Percentiles rank a stretch among this genome's conserved stretches.
Evolutionary conservation across 2,329 filamentous ascomycete genomes (phyloP).

Genomic region (Juglanconis juglandina): DNA sequence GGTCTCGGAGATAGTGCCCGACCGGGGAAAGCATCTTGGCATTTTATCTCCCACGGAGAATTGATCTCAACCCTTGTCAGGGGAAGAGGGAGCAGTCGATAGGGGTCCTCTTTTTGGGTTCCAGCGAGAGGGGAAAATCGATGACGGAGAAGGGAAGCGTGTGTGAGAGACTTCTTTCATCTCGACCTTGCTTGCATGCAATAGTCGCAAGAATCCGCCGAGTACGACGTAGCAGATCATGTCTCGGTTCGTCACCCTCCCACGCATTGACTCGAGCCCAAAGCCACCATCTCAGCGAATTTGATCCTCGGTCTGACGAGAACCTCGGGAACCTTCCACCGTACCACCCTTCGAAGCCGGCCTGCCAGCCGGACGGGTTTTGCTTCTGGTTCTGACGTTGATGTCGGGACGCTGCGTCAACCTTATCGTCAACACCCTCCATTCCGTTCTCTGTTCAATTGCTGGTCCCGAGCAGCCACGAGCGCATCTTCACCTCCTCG

Average conservation of each 20-base stretch:
- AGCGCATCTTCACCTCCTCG: too few relatives aligned
- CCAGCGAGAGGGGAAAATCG: conserved; percentile 1
- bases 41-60: neutral
- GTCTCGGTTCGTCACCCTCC: conserved; percentile 31
- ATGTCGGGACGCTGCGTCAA: too few relatives aligned
- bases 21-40: neutral
- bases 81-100: conserved; percentile 14
- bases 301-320: too few relatives aligned
- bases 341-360: neutral
- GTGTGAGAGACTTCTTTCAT: neutral
- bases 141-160: neutral
- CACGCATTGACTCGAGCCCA: conserved; percentile 10
- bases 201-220: too few relatives aligned
- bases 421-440: too few relatives aligned
- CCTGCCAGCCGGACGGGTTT: neutral
- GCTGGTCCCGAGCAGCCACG: too few relatives aligned
- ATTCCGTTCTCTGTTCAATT: too few relatives aligned
- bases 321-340: neutral
- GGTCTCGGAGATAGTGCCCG: too few relatives aligned
- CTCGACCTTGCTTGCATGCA: neutral
- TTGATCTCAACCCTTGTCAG: conserved; percentile 14
- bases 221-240: conserved; percentile 32
- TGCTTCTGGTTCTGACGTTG: neutral
- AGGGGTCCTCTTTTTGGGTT: conserved; percentile 12
- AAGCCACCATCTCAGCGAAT: neutral